Base-by-base conservation (phyloP, 441 rosid genomes). In the Jatropha podagrica region DNA sequence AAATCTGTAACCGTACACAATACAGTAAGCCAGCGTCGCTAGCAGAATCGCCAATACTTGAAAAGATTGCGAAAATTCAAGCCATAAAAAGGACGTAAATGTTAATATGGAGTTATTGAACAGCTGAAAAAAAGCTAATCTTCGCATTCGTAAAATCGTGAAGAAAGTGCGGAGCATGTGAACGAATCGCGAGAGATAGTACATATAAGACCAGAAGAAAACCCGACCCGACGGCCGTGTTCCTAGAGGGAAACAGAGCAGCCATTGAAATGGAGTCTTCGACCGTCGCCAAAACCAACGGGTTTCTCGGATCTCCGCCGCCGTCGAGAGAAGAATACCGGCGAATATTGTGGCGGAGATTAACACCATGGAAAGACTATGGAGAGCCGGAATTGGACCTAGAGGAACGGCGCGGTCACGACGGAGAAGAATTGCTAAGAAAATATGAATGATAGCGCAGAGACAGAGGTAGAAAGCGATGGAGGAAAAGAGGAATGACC, bases 221-320 rank as follows among this genome's bases (percentile, higher is more conserved):
- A 94, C 98, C 2, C 98, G 94, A 17, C 97, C 98, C 0, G 98
- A 92, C 1, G 97, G 93, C 6, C 97, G 90, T 20, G 93, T 92
- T 0, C 98, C 98, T 13, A 89, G 86, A 0, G 98, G 97, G 76
- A 92, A 94, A 77, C 97, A 94, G 69, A 94, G 95, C 26, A 94
- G 88, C 98, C 98, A 94, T 54, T 92, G 97, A 52, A 92, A 80
- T 2, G 96, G 88, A 73, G 94, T 94, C 42, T 83, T 87, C 42
- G 90, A 78, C 0, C 97, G 87, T 0, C 93, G 82, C 93, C 95
- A 93, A 41, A 90, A 80, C 98, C 97, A 94, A 15, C 93, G 82
- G 12, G 96, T 92, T 23, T 94, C 94, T 1, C 85, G 85, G 81
- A 94, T 92, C 77, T 94, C 98, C 0, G 91, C 80, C 23, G 93